phyloP scores from a whole-genome alignment of 129 eudicot genomes.

The Gnaphalium uliginosum region DNA sequence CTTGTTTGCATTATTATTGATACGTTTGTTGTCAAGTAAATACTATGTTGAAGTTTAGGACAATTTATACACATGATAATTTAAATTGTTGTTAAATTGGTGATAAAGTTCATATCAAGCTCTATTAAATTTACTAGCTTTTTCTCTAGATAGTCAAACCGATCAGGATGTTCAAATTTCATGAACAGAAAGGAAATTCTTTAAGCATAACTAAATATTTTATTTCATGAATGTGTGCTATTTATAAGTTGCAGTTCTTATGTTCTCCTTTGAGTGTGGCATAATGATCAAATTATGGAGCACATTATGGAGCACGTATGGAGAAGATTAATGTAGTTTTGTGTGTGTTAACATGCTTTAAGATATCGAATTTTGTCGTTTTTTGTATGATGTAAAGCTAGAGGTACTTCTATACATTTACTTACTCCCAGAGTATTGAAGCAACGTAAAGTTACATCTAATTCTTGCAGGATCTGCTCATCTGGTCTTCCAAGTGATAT shows the following conservation, averaged over 20 bases:
- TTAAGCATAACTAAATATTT: background rate
- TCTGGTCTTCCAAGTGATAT: constrained; percentile 84
- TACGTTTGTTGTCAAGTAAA: background rate
- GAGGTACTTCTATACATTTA: background rate
- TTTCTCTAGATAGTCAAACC: constrained; percentile 29
- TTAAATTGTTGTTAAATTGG: background rate
- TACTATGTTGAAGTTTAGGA: background rate
- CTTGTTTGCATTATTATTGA: background rate
- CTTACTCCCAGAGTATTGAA: background rate
- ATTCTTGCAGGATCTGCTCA: constrained; percentile 57
- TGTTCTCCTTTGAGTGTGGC: constrained; percentile 11
- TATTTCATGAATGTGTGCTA: background rate
- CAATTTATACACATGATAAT: background rate
- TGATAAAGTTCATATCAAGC: background rate
- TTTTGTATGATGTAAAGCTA: background rate
- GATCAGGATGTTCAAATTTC: background rate
- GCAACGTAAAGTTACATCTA: background rate
- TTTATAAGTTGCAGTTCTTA: background rate
- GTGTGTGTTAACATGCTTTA: background rate
- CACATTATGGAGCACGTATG: background rate
- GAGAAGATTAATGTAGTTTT: background rate
- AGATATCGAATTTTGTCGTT: background rate
- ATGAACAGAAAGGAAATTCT: constrained; percentile 24
- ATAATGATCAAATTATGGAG: background rate
- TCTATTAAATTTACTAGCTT: constrained; percentile 6